These are phyloP conservation scores for Mycena kentingensis DNA, from an alignment of 768 basidiomycete genomes.

Conservation along the genomic window DNA sequence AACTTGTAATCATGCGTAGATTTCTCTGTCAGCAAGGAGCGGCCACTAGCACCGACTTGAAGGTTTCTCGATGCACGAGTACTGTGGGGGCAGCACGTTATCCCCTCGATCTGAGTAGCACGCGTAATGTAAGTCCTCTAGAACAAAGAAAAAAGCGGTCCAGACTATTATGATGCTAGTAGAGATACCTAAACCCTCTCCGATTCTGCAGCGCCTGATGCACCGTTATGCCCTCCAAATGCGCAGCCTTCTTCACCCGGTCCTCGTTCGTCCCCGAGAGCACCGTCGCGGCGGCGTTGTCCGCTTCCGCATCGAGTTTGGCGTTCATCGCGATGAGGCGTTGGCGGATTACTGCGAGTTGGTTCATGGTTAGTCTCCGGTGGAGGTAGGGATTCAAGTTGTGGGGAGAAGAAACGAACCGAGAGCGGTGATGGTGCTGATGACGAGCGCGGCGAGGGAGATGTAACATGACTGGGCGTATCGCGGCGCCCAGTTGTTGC, in stretches of 20 bases:
- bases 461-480: conserved; percentile 48
- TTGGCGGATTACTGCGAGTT: conserved; percentile 38
- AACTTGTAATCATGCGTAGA: too few relatives aligned
- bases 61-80: too few relatives aligned
- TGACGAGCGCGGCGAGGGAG: conserved; percentile 34
- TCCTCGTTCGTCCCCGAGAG: conserved; percentile 36
- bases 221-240: conserved; percentile 45
- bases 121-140: too few relatives aligned
- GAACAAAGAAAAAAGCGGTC: too few relatives aligned
- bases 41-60: too few relatives aligned
- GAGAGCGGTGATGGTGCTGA: conserved; percentile 34
- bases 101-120: too few relatives aligned
- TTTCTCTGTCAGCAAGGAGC: too few relatives aligned
- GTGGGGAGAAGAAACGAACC: conserved; percentile 29
- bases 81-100: too few relatives aligned
- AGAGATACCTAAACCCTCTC: conserved; percentile 46
- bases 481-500: conserved; percentile 41
- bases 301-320: conserved; percentile 38
- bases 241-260: conserved; percentile 48
- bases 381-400: too few relatives aligned
- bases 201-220: conserved; percentile 43
- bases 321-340: conserved; percentile 43
- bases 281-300: conserved; percentile 32
- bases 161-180: too few relatives aligned
- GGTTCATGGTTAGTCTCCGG: too few relatives aligned